phyloP scores from a whole-genome alignment of 495 filamentous ascomycete genomes.

The Penicillium turbatum region DNA sequence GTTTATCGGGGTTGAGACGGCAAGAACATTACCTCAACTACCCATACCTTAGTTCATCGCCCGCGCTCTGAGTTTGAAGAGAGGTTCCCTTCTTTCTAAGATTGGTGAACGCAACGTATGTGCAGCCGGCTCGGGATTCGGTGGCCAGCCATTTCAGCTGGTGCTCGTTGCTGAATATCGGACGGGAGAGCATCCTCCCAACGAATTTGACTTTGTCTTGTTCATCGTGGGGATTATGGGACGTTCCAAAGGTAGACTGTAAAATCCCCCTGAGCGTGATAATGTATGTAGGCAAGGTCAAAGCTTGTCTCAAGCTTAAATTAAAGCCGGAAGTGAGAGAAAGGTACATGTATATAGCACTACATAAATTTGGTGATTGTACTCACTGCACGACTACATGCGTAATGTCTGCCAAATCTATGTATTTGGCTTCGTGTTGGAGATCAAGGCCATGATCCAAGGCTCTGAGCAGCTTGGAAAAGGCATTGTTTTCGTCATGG shows the following conservation, averaged over 20 bases:
- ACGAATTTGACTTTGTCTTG: not conserved
- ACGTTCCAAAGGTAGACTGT: not conserved
- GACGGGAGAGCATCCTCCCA: not conserved
- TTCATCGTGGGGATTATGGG: not conserved
- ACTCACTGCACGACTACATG: not conserved
- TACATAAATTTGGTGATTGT: not conserved
- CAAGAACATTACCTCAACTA: not conserved
- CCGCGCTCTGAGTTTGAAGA: not conserved
- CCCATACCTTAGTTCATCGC: not conserved
- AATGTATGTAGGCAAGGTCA: not conserved
- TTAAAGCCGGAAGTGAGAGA: not conserved
- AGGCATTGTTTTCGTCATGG: not conserved
- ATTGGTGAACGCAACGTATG: not conserved
- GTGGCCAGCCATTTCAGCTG: not conserved
- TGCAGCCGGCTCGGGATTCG: not conserved
- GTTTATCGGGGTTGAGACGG: not conserved
- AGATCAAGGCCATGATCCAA: not conserved
- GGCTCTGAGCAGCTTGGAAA: not conserved
- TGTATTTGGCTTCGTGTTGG: not conserved
- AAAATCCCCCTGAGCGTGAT: not conserved
- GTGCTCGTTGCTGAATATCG: not conserved
- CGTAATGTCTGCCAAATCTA: not conserved
- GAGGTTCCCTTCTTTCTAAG: not conserved
- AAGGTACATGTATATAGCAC: not conserved
- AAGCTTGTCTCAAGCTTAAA: not conserved